These are phyloP conservation scores for Elongisporangium senticosum DNA, from an alignment of 352 stramenopile genomes.

Conservation along the genomic window DNA sequence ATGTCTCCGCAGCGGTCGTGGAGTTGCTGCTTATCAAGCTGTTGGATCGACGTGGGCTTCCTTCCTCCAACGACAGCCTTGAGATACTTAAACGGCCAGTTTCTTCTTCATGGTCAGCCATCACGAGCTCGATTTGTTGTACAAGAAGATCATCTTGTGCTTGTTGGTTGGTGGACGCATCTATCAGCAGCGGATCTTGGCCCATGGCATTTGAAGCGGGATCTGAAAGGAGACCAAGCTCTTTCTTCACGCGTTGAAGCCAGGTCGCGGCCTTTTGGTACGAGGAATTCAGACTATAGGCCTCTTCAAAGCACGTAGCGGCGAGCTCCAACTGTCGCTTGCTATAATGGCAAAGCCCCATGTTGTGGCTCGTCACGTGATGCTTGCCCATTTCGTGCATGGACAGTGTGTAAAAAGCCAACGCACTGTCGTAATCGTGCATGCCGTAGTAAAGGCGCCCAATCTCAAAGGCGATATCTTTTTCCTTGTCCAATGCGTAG, in stretches of 20 bases:
- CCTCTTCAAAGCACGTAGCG: conserved; percentile 64
- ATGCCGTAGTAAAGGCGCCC: conserved; percentile 91
- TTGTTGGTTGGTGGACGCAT: conserved; percentile 7
- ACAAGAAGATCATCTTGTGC: conserved; percentile 23
- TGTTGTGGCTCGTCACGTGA: conserved; percentile 95
- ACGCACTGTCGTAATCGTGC: conserved; percentile 86
- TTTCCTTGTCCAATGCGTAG: conserved; percentile 91
- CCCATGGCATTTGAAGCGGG: not conserved
- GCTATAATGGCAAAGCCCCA: conserved; percentile 93
- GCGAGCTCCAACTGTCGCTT: conserved; percentile 66
- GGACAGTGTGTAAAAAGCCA: conserved; percentile 87
- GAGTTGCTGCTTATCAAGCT: not conserved
- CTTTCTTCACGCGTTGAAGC: conserved; percentile 72
- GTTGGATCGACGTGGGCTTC: not conserved
- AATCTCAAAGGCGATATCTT: conserved; percentile 90
- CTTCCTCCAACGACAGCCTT: not conserved
- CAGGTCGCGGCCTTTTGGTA: conserved; percentile 80
- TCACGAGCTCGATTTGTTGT: conserved; percentile 49
- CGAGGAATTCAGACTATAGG: conserved; percentile 53
- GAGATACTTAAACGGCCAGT: conserved; percentile 10
- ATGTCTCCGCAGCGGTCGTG: not conserved
- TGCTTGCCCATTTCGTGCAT: conserved; percentile 89
- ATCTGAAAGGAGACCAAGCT: conserved; percentile 24
- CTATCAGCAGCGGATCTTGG: conserved; percentile 5
- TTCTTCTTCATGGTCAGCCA: conserved; percentile 43